Evolutionary conservation across 768 basidiomycete species (phyloP).

Genomic region (Kwoniella bestiolae): DNA sequence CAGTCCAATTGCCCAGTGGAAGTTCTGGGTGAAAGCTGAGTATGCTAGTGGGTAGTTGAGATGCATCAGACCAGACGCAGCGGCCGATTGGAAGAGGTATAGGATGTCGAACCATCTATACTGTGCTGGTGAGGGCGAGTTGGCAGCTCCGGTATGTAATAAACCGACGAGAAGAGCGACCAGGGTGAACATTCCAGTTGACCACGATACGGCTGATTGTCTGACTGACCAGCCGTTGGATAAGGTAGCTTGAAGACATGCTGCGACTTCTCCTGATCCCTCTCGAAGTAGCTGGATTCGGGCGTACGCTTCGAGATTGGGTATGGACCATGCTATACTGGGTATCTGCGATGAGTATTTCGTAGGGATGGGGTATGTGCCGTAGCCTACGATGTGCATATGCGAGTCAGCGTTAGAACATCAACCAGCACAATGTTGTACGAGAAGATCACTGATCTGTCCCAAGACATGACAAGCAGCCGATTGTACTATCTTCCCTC

Average conservation of each 20-base stretch:
- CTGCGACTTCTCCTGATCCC: conserved; percentile 72
- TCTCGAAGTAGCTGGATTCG: conserved; percentile 75
- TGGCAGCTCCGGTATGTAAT: conserved; percentile 57
- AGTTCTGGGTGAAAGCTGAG: conserved; percentile 79
- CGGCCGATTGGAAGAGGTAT: conserved; percentile 82
- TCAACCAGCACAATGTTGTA: no score
- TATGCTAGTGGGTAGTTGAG: conserved; percentile 88
- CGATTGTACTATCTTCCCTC: no score
- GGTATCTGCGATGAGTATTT: conserved; percentile 67
- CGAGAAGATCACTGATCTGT: no score
- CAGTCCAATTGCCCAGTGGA: conserved; percentile 84
- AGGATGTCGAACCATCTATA: conserved; percentile 80
- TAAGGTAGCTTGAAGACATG: conserved; percentile 88
- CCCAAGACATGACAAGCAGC: no score
- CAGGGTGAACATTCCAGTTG: conserved; percentile 66
- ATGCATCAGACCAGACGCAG: conserved; percentile 72
- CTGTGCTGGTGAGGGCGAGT: conserved; percentile 64
- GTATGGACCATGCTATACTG: conserved; percentile 78
- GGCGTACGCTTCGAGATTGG: conserved; percentile 87
- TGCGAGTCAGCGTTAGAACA: no score
- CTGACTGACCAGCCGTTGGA: conserved; percentile 87
- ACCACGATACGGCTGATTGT: conserved; percentile 76
- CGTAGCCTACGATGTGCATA: conserved; percentile 41
- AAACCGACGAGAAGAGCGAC: conserved; percentile 65
- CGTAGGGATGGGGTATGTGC: conserved; percentile 54